A percentile compares a stretch with the other conserved stretches of the same genome.
Conservation (phyloP, 2,329 filamentous ascomycete species). For the Colletotrichum gigasporum region DNA sequence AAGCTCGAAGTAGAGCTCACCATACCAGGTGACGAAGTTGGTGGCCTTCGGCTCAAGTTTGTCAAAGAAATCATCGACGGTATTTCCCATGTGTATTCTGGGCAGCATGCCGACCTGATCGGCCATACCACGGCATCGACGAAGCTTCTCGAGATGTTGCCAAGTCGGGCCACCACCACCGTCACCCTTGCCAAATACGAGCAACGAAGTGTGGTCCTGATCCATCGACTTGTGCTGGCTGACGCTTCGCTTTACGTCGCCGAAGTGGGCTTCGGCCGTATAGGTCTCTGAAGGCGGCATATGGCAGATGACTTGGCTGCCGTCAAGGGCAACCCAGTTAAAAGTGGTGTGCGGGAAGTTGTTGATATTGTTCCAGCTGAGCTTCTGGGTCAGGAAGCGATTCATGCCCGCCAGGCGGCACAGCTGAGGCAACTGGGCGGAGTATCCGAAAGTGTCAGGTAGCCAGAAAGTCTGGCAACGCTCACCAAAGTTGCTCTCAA, state of each 20-base stretch:
- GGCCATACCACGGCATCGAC: constrained; percentile 89
- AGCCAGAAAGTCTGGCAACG: constrained; percentile 95
- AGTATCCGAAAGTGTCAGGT: constrained; percentile 98
- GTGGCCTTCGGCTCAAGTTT: constrained; percentile 81
- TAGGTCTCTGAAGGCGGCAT: constrained; percentile 98
- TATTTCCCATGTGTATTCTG: constrained; percentile 86
- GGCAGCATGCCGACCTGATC: constrained; percentile 87
- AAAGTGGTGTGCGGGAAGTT: constrained; percentile 99
- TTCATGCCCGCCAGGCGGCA: constrained; percentile 96
- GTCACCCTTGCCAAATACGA: constrained; percentile 97
- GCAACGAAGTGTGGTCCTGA: constrained; percentile 86
- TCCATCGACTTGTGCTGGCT: constrained; percentile 96
- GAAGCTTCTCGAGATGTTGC: constrained; percentile 93
- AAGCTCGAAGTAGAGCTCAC: constrained; percentile 96
- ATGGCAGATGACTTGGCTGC: constrained; percentile 95
- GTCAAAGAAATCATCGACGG: constrained; percentile 95
- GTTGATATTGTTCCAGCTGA: constrained; percentile 99
- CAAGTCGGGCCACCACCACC: constrained; percentile 95
- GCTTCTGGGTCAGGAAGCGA: constrained; percentile 96
- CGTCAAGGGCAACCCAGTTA: constrained; percentile 96
- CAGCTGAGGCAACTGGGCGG: constrained; percentile 90
- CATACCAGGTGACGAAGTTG: constrained; percentile 94
- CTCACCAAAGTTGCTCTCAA: constrained; percentile 90
- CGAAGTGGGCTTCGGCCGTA: constrained; percentile 92
- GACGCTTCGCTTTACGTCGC: constrained; percentile 89